phyloP scores from a whole-genome alignment of 2,329 filamentous ascomycete species.

The Venturia carpophila region DNA sequence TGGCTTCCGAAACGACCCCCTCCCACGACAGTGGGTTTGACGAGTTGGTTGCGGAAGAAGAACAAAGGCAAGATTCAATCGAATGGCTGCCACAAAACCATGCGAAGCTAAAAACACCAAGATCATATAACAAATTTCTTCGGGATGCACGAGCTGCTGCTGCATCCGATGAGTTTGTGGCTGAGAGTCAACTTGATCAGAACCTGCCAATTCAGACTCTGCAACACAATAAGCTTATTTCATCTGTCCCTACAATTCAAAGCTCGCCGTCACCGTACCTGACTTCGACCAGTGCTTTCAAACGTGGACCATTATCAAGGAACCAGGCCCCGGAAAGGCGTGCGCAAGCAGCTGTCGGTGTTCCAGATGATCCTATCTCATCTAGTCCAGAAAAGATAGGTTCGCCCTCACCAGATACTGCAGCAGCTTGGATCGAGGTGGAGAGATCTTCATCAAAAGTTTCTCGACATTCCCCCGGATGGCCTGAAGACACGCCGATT shows the following conservation, averaged over 20 bases:
- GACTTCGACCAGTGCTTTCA: neutral
- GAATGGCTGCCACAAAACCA: neutral
- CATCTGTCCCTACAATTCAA: neutral
- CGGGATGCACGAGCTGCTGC: neutral
- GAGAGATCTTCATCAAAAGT: neutral
- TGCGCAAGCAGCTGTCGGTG: neutral
- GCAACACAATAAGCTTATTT: neutral
- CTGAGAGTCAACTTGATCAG: neutral
- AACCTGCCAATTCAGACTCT: neutral
- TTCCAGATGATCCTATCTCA: neutral
- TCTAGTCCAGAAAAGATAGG: constrained; percentile 6
- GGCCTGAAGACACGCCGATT: constrained; percentile 3
- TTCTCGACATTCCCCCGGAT: neutral
- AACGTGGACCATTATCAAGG: neutral
- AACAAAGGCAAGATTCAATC: neutral
- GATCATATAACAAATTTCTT: neutral
- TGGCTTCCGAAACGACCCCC: neutral
- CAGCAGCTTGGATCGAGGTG: neutral
- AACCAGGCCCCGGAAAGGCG: neutral
- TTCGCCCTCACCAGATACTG: neutral
- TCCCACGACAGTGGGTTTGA: neutral
- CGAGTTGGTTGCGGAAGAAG: constrained; percentile 2
- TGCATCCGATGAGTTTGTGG: neutral
- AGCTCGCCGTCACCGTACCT: neutral
- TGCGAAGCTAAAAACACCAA: neutral